Percentiles rank a stretch among this genome's conserved stretches.
Conservation (phyloP, 371 early-diverging fungal species). For the Ordospora pajunii region DNA sequence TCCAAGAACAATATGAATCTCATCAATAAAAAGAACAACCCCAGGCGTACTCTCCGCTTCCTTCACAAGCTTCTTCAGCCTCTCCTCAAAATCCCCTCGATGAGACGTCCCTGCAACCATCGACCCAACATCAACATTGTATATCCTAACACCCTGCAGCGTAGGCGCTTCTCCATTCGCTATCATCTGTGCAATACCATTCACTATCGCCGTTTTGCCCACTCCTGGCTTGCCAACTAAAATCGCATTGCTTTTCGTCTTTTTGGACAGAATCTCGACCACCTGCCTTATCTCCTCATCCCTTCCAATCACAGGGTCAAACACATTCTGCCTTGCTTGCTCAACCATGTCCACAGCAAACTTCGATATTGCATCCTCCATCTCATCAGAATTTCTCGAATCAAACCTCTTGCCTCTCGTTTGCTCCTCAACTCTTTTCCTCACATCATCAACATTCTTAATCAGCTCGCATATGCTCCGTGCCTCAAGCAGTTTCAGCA, state of each 20-base stretch:
- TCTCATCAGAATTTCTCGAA: constrained; percentile 32
- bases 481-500: constrained; percentile 7
- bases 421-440: constrained; percentile 5
- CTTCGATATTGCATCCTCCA: constrained; percentile 65
- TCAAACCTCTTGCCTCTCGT: constrained; percentile 32
- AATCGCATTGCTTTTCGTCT: constrained; percentile 78
- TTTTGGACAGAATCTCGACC: constrained; percentile 70
- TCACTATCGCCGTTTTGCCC: constrained; percentile 65
- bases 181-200: constrained; percentile 79
- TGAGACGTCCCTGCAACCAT: constrained; percentile 77
- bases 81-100: constrained; percentile 95
- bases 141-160: constrained; percentile 70
- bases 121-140: constrained; percentile 86
- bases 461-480: constrained; percentile 8
- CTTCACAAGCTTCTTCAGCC: constrained; percentile 84
- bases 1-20: constrained; percentile 81
- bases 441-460: constrained; percentile 14
- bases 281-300: constrained; percentile 72
- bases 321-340: constrained; percentile 67
- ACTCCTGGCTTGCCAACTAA: constrained; percentile 73
- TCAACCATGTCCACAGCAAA: constrained; percentile 80
- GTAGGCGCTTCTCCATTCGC: constrained; percentile 81
- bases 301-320: constrained; percentile 78
- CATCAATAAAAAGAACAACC: constrained; percentile 93
- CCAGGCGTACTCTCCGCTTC: constrained; percentile 79